phyloP scores from a whole-genome alignment of 83 land plant species.

The Thuja plicata region DNA sequence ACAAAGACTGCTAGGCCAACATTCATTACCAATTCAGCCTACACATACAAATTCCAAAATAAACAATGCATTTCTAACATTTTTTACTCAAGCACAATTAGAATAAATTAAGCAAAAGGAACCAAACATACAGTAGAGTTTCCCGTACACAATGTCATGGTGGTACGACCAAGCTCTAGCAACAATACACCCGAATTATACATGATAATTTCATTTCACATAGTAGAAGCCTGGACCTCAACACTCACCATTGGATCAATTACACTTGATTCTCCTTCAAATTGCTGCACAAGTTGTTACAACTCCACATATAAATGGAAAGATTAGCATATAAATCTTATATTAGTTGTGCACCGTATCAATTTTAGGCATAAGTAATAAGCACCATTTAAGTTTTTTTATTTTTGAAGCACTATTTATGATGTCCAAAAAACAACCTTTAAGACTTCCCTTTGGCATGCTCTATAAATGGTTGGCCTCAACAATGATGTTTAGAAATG shows the following conservation, averaged over 20 bases:
- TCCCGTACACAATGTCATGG: slow-evolving; percentile 76
- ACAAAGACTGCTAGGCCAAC: slow-evolving; percentile 87
- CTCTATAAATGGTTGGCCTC: not conserved
- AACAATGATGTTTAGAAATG: not conserved
- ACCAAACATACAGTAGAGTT: slow-evolving; percentile 53
- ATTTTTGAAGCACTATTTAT: not conserved
- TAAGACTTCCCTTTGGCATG: not conserved
- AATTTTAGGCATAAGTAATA: too few species aligned
- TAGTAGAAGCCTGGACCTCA: slow-evolving; percentile 50
- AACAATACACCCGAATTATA: slow-evolving; percentile 78
- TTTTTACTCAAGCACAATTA: not conserved
- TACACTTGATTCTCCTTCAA: slow-evolving; percentile 58
- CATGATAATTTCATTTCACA: slow-evolving; percentile 57
- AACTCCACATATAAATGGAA: not conserved
- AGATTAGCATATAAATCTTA: not conserved
- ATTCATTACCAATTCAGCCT: slow-evolving; percentile 85
- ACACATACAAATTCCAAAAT: slow-evolving; percentile 8
- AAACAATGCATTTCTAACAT: not conserved
- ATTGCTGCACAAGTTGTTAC: slow-evolving; percentile 50
- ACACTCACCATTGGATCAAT: slow-evolving; percentile 42
- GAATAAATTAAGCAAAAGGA: not conserved
- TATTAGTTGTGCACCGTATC: too few species aligned
- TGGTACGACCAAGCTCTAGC: slow-evolving; percentile 85
- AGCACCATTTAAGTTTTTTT: too few species aligned
- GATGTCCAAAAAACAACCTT: not conserved